phyloP scores from a whole-genome alignment of 441 rosid species.

The Mallotus japonicus region DNA sequence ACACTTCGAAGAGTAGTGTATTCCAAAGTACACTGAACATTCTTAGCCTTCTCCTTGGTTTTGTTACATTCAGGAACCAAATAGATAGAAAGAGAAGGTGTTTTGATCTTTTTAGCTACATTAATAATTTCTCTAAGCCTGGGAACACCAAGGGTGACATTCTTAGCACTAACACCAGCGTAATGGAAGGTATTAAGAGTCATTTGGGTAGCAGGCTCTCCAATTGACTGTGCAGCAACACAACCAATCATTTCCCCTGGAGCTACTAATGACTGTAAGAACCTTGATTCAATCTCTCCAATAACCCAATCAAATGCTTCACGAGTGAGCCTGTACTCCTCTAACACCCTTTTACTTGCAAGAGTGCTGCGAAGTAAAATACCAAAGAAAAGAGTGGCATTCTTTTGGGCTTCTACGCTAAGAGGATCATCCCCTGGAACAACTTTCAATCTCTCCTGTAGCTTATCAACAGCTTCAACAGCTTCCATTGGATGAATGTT shows the following conservation, averaged over 20 bases:
- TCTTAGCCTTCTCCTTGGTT: conserved; percentile 95
- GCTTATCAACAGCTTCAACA: conserved; percentile 95
- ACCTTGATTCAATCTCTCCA: conserved; percentile 96
- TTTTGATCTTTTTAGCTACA: conserved; percentile 93
- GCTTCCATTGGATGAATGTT: conserved; percentile 97
- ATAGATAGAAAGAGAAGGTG: conserved; percentile 90
- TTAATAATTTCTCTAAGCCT: conserved; percentile 96
- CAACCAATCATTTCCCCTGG: conserved; percentile 99
- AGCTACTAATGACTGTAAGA: conserved; percentile 88
- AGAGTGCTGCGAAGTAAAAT: conserved; percentile 96
- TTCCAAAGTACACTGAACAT: conserved; percentile 94
- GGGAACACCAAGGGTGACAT: conserved; percentile 98
- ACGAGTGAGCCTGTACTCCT: conserved; percentile 94
- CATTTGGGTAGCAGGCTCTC: conserved; percentile 99
- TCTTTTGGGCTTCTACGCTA: conserved; percentile 98
- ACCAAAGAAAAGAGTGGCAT: conserved; percentile 92
- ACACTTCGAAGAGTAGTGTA: conserved; percentile 98
- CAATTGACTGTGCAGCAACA: conserved; percentile 99
- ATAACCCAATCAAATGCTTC: conserved; percentile 99
- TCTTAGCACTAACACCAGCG: conserved; percentile 99
- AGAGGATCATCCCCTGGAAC: conserved; percentile 91
- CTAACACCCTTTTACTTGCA: conserved; percentile 96
- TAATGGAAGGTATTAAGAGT: conserved; percentile 97
- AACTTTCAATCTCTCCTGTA: conserved; percentile 94
- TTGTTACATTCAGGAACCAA: conserved; percentile 71